Base-by-base conservation (phyloP, 768 basidiomycete genomes). In the Mycena haematopus region DNA sequence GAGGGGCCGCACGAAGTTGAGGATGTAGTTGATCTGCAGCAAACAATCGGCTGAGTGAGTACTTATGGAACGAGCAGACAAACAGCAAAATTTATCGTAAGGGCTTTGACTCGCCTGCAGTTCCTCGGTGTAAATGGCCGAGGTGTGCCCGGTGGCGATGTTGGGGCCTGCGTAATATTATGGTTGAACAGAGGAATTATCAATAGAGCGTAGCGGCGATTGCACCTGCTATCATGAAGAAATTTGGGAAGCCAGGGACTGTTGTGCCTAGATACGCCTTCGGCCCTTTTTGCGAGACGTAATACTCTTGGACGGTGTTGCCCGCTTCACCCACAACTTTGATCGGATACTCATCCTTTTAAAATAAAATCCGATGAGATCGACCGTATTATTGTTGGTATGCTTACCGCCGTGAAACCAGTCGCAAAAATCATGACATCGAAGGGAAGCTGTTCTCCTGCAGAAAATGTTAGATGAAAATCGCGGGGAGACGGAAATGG, bases 341-440 rank as follows among this genome's bases (percentile, higher is more conserved):
- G 22, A 81, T 56, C 52, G 78, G 73, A 17, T 63, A 68, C 19
- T 76, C 54, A 60, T 79, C 78, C 82, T 83, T 56, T n/a, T 47
- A 9, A n/a, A n/a, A n/a, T n/a, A n/a, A 10, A 52, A 55, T 49
- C 58, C 63, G 55, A 31, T 31, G 9, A 31, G 11, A 24, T 21
- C 15, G 21, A 65, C 14, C 21, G 45, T 25, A 58, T 46, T 7
- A 42, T 44, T 21, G 27, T 6, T 2, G 6, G 11, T 52, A 14
- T 9, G 76, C 80, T 52, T 63, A 84, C 86, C 33, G 82, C 45
- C 8, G 76, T 77, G 69, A 81, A 87, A 1, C 85, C 85, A 4
- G 86, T 88, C 11, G 77, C 81, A 65, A 84, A 84, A 44, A 87
- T 80, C 46, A 87, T 80, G n/a, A 83, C 79, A 70, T 87, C 86